phyloP scores from a whole-genome alignment of 805 yeast genomes.

The Vanderwaltozyma polyspora region DNA sequence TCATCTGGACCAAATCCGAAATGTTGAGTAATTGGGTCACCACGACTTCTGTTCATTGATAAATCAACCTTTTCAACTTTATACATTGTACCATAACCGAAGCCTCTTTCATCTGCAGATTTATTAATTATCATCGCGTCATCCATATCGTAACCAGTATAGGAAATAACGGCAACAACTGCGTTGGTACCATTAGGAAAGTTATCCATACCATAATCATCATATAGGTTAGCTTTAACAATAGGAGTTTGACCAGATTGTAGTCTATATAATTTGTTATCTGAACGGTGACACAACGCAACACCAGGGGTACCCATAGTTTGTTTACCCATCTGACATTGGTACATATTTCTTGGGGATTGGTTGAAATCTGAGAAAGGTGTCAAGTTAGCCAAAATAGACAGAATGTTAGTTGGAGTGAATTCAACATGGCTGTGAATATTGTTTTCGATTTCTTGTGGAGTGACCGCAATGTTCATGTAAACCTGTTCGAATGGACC shows the following conservation, averaged over 20 bases:
- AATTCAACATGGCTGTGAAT: slow-evolving; percentile 89
- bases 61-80: slow-evolving; percentile 89
- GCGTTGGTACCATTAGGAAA: slow-evolving; percentile 98
- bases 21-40: slow-evolving; percentile 90
- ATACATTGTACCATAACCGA: slow-evolving; percentile 93
- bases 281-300: slow-evolving; percentile 82
- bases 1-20: slow-evolving; percentile 89
- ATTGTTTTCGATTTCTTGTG: slow-evolving; percentile 73
- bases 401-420: slow-evolving; percentile 87
- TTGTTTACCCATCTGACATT: slow-evolving; percentile 99
- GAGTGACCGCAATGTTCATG: slow-evolving; percentile 91
- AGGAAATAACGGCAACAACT: slow-evolving; percentile 96
- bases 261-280: slow-evolving; percentile 83
- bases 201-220: slow-evolving; percentile 94
- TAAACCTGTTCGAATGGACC: slow-evolving; percentile 98
- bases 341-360: slow-evolving; percentile 99
- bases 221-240: slow-evolving; percentile 86
- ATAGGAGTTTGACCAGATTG: slow-evolving; percentile 97
- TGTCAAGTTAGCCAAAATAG: slow-evolving; percentile 91
- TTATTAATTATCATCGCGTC: slow-evolving; percentile 98
- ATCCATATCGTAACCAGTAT: slow-evolving; percentile 99
- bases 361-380: slow-evolving; percentile 98
- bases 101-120: slow-evolving; percentile 95
- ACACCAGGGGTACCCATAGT: slow-evolving; percentile 99
- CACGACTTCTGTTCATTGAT: slow-evolving; percentile 64